Evolutionary conservation across 768 basidiomycete genomes (phyloP).

Genomic region (Auricularia sp.): DNA sequence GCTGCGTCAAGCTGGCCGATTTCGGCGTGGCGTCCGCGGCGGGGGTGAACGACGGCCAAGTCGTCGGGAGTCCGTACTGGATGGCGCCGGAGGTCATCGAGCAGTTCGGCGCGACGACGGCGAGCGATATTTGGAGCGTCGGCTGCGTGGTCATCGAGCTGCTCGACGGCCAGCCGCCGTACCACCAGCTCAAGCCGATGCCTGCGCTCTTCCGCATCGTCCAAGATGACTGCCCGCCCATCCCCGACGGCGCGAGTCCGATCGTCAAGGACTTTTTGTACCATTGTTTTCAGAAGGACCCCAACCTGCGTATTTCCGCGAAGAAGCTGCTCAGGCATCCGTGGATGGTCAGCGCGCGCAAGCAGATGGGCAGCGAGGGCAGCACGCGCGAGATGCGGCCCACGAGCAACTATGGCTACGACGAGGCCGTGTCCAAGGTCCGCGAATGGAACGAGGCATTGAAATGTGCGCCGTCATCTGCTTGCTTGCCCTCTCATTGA

Average conservation of each 20-base stretch:
- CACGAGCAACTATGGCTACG: slow-evolving; percentile 74
- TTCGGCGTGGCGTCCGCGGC: slow-evolving; percentile 89
- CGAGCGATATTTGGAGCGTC: slow-evolving; percentile 96
- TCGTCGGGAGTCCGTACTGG: slow-evolving; percentile 98
- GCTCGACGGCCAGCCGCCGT: slow-evolving; percentile 84
- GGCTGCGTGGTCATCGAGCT: slow-evolving; percentile 98
- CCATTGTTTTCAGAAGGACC: slow-evolving; percentile 97
- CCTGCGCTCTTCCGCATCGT: slow-evolving; percentile 97
- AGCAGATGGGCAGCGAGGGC: slow-evolving; percentile 43
- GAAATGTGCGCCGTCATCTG: slow-evolving; percentile 38
- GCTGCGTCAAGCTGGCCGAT: slow-evolving; percentile 96
- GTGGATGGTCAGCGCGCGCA: slow-evolving; percentile 87
- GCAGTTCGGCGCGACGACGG: slow-evolving; percentile 91
- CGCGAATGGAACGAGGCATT: slow-evolving; percentile 99
- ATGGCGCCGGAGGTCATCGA: slow-evolving; percentile 99
- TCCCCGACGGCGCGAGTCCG: slow-evolving; percentile 90
- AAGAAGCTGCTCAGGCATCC: slow-evolving; percentile 87
- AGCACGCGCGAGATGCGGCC: slow-evolving; percentile 31
- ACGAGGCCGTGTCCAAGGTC: slow-evolving; percentile 88
- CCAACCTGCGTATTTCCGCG: slow-evolving; percentile 86
- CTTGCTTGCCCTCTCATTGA: slow-evolving; percentile 22
- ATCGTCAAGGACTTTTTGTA: slow-evolving; percentile 94
- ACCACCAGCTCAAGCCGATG: slow-evolving; percentile 94
- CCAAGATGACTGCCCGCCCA: slow-evolving; percentile 93
- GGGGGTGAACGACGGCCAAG: slow-evolving; percentile 74